Base-by-base conservation (phyloP, 495 filamentous ascomycete genomes). In the Penicillium cataractarum region DNA sequence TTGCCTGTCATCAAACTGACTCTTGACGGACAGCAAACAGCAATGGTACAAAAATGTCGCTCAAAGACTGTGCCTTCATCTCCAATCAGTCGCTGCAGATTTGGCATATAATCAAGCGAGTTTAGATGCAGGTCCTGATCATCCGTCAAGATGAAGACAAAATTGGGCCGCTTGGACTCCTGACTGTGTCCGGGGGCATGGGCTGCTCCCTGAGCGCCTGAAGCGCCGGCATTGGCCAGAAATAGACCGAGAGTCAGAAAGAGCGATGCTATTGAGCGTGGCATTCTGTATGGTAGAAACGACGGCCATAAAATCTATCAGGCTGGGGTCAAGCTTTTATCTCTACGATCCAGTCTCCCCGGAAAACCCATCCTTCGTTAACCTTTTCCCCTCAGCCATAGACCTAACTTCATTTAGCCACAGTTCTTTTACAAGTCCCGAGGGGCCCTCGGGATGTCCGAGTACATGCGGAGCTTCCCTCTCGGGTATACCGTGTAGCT, bases 61-160 rank as follows among this genome's bases (percentile, higher is more conserved):
- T 70, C 69, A 63, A 75, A 86, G 1, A 64, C 68, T 12, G 61
- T 59, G 8, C 61, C 61, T 55, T 63, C 8, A 21, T 22, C n/a
- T 12, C 6, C 40, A 46, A 46, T 6, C 6, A 46, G 19, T 22
- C 8, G 6, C 40, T 84, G 75, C 17, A 87, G 72, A 29, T 81
- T 71, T 12, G 84, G 83, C 72, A 85, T 80, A 54, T 87, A 81
- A 13, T 87, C 80, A 17, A 88, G 66, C 0, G 83, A 84, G 32
- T 81, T 73, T 60, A 89, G 74, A 71, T 84, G 79, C 49, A 83
- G 70, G 56, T 85, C 86, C 53, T 89, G 87, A 68, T 89, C 85
- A 64, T 89, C 87, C 0, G 85, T 87, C 27, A 89, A 65, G 58
- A 89, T 76, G 62, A 89, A 87, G 27, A 89, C 75, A 58, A 87